Conservation (phyloP, 805 yeast species). For the Isabelozyma pseudorhagii region DNA sequence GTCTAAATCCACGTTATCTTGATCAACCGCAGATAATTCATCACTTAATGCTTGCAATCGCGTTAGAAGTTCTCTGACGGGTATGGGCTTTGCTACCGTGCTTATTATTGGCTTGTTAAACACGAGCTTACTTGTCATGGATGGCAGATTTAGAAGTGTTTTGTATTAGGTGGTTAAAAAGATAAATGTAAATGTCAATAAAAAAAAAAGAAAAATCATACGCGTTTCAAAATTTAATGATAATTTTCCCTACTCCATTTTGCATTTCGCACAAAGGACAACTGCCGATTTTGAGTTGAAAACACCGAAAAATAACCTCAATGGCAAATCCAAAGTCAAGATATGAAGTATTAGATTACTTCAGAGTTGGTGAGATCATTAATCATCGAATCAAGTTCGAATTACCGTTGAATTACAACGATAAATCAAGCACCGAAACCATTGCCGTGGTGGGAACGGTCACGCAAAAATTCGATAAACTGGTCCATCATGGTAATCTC, state of each 20-base stretch:
- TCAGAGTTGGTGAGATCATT: constrained; percentile 14
- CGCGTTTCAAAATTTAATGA: neutral
- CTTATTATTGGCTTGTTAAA: constrained; percentile 52
- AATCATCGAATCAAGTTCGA: constrained; percentile 19
- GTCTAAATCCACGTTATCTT: constrained; percentile 49
- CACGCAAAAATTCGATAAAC: constrained; percentile 26
- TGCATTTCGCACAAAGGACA: no score
- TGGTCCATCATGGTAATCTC: constrained; percentile 9
- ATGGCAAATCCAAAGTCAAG: no score
- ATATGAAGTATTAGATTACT: constrained; percentile 18
- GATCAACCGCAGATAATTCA: constrained; percentile 62
- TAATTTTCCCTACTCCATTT: neutral
- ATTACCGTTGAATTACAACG: constrained; percentile 17
- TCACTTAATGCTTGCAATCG: constrained; percentile 58
- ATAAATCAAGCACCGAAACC: constrained; percentile 2
- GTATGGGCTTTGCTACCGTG: constrained; percentile 52
- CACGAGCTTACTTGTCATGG: constrained; percentile 8
- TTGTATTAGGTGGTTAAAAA: neutral
- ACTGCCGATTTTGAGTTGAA: no score
- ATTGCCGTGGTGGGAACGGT: constrained; percentile 27
- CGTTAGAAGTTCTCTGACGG: constrained; percentile 57
- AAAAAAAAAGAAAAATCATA: neutral
- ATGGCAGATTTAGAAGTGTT: neutral
- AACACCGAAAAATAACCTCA: no score
- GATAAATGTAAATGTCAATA: neutral